Percentiles rank a stretch among this genome's conserved stretches.
Conservation (phyloP, 2,329 filamentous ascomycete genomes). For the Diaporthe sp. region DNA sequence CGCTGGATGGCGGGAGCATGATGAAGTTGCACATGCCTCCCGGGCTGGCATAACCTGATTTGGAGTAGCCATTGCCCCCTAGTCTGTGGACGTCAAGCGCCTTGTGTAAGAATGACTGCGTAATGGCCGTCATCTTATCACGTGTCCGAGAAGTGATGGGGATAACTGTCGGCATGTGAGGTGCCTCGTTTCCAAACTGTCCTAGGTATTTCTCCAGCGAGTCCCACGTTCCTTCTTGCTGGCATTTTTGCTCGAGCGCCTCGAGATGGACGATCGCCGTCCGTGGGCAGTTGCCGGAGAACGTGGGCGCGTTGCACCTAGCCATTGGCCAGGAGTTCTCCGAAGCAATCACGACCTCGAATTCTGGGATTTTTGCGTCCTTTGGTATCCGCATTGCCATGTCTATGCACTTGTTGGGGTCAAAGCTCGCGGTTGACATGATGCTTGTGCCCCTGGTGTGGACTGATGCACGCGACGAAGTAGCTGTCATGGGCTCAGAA, state of each 20-base stretch:
- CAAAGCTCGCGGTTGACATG: constrained; percentile 52
- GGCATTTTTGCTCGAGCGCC: constrained; percentile 60
- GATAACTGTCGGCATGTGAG: constrained; percentile 53
- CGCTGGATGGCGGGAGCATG: constrained; percentile 72
- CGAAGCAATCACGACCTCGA: constrained; percentile 57
- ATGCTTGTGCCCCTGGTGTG: constrained; percentile 61
- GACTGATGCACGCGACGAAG: constrained; percentile 54
- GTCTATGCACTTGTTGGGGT: constrained; percentile 46
- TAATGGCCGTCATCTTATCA: constrained; percentile 78
- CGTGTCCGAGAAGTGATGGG: constrained; percentile 62
- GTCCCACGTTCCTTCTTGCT: constrained; percentile 58
- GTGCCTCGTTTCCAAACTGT: constrained; percentile 47
- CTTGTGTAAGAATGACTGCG: constrained; percentile 76
- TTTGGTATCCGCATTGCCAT: constrained; percentile 41
- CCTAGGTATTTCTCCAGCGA: constrained; percentile 55
- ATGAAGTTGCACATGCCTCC: constrained; percentile 68
- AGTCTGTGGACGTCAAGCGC: constrained; percentile 75
- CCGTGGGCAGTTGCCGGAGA: constrained; percentile 56
- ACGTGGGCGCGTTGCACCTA: constrained; percentile 58
- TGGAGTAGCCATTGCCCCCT: constrained; percentile 52
- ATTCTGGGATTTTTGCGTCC: constrained; percentile 53
- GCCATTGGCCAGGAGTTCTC: constrained; percentile 63
- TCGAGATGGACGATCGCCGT: constrained; percentile 64
- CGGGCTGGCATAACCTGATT: constrained; percentile 56
- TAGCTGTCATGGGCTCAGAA: constrained; percentile 52